A percentile compares a stretch with the other conserved stretches of the same genome.
phyloP scores from a whole-genome alignment of 108 stramenopile species.

The Ochromonas danica region DNA sequence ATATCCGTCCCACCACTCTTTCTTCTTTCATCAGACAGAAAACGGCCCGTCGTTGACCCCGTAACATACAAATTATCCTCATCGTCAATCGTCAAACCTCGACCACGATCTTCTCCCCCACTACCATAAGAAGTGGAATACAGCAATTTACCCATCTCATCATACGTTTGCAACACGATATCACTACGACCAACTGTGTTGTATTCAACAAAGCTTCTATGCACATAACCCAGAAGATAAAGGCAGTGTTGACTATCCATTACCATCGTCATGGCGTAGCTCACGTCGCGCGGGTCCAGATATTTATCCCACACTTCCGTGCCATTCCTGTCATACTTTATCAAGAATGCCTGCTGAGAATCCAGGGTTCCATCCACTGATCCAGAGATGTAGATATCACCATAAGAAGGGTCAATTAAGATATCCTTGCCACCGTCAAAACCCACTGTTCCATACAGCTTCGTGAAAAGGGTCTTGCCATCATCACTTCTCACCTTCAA shows the following conservation, averaged over 20 bases:
- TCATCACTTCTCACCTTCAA: constrained; percentile 6
- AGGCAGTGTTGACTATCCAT: no score
- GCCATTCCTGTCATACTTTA: not conserved
- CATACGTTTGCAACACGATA: constrained; percentile 5
- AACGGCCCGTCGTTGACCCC: not conserved
- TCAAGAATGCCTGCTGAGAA: not conserved
- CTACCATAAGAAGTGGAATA: constrained; percentile 2
- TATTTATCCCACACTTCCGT: not conserved
- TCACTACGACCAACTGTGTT: not conserved
- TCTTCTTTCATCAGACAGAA: not conserved
- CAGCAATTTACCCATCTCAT: not conserved
- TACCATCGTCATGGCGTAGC: not conserved
- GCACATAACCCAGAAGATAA: no score
- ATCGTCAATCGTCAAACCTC: not conserved
- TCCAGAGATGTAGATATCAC: no score
- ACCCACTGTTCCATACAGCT: not conserved
- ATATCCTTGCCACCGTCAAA: not conserved
- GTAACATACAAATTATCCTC: not conserved
- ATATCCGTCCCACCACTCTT: no score
- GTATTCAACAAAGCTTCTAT: no score
- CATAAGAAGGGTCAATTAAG: no score
- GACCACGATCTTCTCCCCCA: constrained; percentile 7
- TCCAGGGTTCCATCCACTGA: not conserved
- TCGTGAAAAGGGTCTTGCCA: not conserved
- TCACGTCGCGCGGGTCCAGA: not conserved